Percentiles rank a stretch among this genome's conserved stretches.
Conservation (phyloP, 192 early-diverging fungal species). For the Phlyctochytrium arcticum region DNA sequence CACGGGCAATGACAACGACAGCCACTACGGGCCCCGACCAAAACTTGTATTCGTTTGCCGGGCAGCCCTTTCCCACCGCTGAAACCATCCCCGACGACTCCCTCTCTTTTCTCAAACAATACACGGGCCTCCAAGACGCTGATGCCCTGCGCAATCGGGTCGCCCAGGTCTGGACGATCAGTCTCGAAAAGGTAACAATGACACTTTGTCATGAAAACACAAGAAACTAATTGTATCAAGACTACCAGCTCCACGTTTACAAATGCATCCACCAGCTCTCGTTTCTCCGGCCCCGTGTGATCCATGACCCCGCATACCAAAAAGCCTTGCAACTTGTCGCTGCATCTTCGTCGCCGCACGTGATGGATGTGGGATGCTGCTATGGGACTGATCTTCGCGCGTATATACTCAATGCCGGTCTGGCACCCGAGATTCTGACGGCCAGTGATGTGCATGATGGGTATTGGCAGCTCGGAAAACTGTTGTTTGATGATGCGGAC, state of each 20-base stretch:
- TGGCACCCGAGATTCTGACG: neutral
- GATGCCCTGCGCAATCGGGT: neutral
- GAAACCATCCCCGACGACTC: neutral
- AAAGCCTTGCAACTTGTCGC: neutral
- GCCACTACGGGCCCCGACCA: neutral
- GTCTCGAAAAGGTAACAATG: neutral
- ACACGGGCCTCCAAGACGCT: neutral
- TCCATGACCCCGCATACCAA: constrained; percentile 11
- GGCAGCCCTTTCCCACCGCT: neutral
- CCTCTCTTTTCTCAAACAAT: neutral
- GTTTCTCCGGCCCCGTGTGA: constrained; percentile 19
- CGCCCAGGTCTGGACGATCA: neutral
- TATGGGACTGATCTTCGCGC: constrained; percentile 33
- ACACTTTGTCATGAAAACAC: too few species aligned
- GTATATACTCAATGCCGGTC: constrained; percentile 18
- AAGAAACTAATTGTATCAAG: too few species aligned
- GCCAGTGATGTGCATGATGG: constrained; percentile 19
- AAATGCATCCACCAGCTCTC: constrained; percentile 10
- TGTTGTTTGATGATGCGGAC: constrained; percentile 11
- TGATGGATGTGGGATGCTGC: constrained; percentile 32
- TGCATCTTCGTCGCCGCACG: neutral
- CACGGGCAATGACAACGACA: too few species aligned
- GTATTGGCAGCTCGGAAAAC: constrained; percentile 27
- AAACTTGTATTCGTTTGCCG: neutral
- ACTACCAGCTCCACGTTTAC: constrained; percentile 23